Evolutionary conservation across 1,284 basidiomycete genomes (phyloP), one percentile per base, ranked within the genome.

Genomic region (Dichomitus squalens): DNA sequence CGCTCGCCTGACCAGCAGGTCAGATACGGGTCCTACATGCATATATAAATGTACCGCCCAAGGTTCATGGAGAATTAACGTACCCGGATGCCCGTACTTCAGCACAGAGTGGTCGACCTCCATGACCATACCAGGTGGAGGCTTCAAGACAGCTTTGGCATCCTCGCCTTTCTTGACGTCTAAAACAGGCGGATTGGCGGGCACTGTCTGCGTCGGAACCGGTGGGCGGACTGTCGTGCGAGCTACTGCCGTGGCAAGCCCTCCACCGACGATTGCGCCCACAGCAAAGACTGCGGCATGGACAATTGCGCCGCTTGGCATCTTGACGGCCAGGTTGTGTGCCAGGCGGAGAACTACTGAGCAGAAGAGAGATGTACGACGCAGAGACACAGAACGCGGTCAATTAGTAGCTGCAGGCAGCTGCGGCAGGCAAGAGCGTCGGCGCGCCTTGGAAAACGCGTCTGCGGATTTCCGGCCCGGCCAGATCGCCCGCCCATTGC

Each of bases 81-180:
- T 56, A 88, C 89, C 90, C 66, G 90, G 91, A 70, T 90, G 81
- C 3, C 90, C 90, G 66, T 91, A 87, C 67, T 85, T 90, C 59
- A 92, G 72, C 0, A 85, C 77, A 2, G 81, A 69, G 18, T 60
- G 59, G 39, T 67, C 67, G 16, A 65, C 57, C 52, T 62, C 57
- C 11, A 67, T 60, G 14, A 64, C 43, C 7, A 63, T 36, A 8
- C 58, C 64, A 3, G 66, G 58, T 20, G 59, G 60, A 6, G 62
- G 73, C 52, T 57, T 51, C 70, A 68, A 66, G 53, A 59, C 53
- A 31, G 67, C 66, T 5, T 27, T 29, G 7, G 8, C 20, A 47
- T n/a, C 29, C 27, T 47, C 12, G 21, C 52, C 58, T 21, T 64
- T 64, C 2, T 64, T 61, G 18, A 70, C 64, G 16, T 73, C 65